Percentiles rank a stretch among this genome's conserved stretches.
These are phyloP conservation scores for Cornus florida DNA, from an alignment of 148 eudicot species.

Conservation along the genomic window DNA sequence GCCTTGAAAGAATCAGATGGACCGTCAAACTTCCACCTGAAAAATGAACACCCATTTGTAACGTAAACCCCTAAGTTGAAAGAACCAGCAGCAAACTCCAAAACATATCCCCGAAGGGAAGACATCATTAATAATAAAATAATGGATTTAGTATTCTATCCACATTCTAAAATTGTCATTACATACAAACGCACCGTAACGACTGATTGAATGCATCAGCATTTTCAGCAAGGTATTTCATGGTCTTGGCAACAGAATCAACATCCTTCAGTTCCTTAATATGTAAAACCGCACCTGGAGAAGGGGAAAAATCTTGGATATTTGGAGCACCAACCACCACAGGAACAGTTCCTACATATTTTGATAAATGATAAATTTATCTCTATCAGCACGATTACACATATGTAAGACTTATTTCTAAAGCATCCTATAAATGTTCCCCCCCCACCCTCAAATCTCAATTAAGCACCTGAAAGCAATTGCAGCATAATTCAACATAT, in stretches of 20 bases:
- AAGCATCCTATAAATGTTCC: too few species aligned
- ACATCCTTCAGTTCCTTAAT: constrained; percentile 72
- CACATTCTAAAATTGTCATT: background rate
- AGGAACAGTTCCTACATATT: constrained; percentile 69
- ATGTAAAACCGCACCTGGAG: constrained; percentile 66
- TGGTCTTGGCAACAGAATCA: constrained; percentile 68
- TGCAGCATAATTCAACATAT: background rate
- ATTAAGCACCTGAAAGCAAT: background rate
- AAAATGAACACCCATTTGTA: constrained; percentile 1
- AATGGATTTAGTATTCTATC: background rate
- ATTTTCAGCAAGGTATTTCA: constrained; percentile 75
- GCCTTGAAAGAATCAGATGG: constrained; percentile 95
- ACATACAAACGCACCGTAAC: constrained; percentile 45
- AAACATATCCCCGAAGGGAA: background rate
- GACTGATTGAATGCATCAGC: constrained; percentile 75
- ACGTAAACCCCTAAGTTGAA: background rate
- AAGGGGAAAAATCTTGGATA: constrained; percentile 89
- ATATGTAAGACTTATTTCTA: background rate
- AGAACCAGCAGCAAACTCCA: background rate
- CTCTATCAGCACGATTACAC: constrained; percentile 6
- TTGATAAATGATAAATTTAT: constrained; percentile 6
- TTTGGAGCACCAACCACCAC: constrained; percentile 96
- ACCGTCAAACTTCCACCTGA: constrained; percentile 94
- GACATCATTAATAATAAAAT: background rate
- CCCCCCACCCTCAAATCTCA: too few species aligned